Evolutionary conservation across 2,329 filamentous ascomycete genomes (phyloP), one percentile per base, ranked within the genome.

Genomic region (Scedosporium boydii): DNA sequence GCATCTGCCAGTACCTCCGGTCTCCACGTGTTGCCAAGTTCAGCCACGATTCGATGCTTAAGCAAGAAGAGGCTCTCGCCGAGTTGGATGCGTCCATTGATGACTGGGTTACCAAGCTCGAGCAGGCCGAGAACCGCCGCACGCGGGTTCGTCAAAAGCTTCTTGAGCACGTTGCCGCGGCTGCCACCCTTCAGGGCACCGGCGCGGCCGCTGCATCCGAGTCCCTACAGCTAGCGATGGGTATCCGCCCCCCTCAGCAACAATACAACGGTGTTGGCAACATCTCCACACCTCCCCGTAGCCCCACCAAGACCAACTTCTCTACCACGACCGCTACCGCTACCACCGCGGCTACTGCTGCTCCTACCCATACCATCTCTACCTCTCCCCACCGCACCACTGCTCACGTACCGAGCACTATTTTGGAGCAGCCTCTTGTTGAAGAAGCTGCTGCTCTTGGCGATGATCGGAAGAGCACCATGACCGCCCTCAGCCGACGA

Each of bases 81-180:
- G 89, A 92, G 71, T 82, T 93, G 6, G 89, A 93, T 70, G 77
- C 81, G 16, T 89, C 87, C 2, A 93, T 93, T 65, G 90, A 93
- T 68, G 88, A 91, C 70, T 93, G 90, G 87, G 85, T 90, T 58
- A 80, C 76, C 67, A 93, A 93, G 75, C 82, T 93, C n/a, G 90
- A 93, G 70, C 83, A 88, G 65, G 88, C 89, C 9, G 90, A 93
- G 73, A 91, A 92, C 70, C 81, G 90, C 69, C 85, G 89, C 48
- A 87, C 86, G 16, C 82, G 88, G 6, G 85, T 93, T 55, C 83
- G 89, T 44, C 89, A 93, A 71, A 93, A 92, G 78, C 78, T 93
- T 12, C 81, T 93, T 3, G 89, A 93, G 73, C 90, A 93, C 69
- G 86, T 93, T 60, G 89, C 90, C 57, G 90, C 88, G 16, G 87